Conservation (phyloP, 768 basidiomycete genomes). For the Leccinum rimulosum region DNA sequence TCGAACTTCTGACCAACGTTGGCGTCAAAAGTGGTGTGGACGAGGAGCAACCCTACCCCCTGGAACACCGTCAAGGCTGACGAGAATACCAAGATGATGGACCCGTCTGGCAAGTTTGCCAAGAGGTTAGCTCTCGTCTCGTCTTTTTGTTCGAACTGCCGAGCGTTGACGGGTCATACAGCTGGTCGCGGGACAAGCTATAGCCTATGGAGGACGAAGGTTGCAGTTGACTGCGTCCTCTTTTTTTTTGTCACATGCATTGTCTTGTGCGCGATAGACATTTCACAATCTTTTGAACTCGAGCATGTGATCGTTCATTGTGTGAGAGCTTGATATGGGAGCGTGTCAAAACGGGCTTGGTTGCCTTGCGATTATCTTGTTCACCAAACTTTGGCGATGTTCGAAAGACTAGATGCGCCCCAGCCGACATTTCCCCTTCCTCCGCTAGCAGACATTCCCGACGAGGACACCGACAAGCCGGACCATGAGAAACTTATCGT, state of each 20-base stretch:
- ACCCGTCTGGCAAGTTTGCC: constrained; percentile 71
- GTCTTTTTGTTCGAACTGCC: not conserved
- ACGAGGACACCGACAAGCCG: constrained; percentile 41
- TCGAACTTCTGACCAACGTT: not conserved
- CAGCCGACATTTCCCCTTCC: constrained; percentile 42
- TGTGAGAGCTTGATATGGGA: not conserved
- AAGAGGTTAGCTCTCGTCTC: constrained; percentile 44
- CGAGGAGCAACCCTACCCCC: constrained; percentile 77
- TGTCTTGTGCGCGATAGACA: constrained; percentile 17
- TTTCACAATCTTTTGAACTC: constrained; percentile 4
- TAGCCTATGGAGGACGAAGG: constrained; percentile 32
- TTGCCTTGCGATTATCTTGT: not conserved
- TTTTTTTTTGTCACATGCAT: constrained; percentile 2
- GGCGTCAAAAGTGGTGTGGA: constrained; percentile 49
- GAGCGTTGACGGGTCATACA: constrained; percentile 27
- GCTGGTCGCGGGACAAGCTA: constrained; percentile 76
- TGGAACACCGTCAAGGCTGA: constrained; percentile 79
- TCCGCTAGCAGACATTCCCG: constrained; percentile 39
- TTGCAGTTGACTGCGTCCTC: not conserved
- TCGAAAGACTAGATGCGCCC: constrained; percentile 38
- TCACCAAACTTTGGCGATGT: constrained; percentile 30
- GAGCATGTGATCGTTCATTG: not conserved
- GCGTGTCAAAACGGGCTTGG: not conserved
- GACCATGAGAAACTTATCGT: constrained; percentile 35
- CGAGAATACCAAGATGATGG: constrained; percentile 69